Conservation (phyloP, 352 stramenopile genomes). For the Halophytophthora polymorphica region DNA sequence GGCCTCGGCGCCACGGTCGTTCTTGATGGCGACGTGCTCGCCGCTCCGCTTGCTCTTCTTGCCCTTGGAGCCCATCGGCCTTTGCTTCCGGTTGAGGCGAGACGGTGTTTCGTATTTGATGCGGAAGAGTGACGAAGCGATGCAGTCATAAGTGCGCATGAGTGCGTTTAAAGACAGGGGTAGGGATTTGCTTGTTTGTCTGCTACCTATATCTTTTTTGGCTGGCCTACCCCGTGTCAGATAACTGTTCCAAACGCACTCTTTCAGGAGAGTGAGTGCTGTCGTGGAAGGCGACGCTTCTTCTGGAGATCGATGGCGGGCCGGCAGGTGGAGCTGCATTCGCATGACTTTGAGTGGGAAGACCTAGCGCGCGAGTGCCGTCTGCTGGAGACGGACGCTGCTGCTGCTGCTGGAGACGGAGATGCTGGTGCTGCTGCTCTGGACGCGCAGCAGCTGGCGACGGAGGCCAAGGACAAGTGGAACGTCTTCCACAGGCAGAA, state of each 20-base stretch:
- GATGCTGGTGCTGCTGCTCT: neutral
- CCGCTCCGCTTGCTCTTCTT: neutral
- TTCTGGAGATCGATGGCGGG: conserved; percentile 1
- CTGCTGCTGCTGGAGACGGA: conserved; percentile 5
- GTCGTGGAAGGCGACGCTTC: too few species aligned
- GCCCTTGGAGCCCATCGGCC: neutral
- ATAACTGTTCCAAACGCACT: too few species aligned
- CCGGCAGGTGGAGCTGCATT: conserved; percentile 58
- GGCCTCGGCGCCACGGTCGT: conserved; percentile 4
- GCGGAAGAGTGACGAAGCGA: too few species aligned
- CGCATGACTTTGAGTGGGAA: conserved; percentile 76
- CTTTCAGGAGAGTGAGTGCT: too few species aligned
- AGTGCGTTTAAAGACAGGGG: too few species aligned
- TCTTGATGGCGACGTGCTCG: conserved; percentile 8
- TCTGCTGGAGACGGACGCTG: conserved; percentile 8
- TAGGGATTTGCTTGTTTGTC: too few species aligned
- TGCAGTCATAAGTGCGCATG: too few species aligned
- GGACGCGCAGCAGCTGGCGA: conserved; percentile 31
- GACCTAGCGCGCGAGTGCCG: conserved; percentile 55
- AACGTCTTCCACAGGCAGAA: conserved; percentile 76
- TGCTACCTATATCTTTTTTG: too few species aligned
- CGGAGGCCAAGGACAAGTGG: conserved; percentile 68
- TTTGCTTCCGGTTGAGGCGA: conserved; percentile 20
- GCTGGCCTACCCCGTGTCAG: too few species aligned
- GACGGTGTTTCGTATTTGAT: too few species aligned